Base-by-base conservation (phyloP, 2,329 filamentous ascomycete genomes). In the Acrodontium crateriforme region DNA sequence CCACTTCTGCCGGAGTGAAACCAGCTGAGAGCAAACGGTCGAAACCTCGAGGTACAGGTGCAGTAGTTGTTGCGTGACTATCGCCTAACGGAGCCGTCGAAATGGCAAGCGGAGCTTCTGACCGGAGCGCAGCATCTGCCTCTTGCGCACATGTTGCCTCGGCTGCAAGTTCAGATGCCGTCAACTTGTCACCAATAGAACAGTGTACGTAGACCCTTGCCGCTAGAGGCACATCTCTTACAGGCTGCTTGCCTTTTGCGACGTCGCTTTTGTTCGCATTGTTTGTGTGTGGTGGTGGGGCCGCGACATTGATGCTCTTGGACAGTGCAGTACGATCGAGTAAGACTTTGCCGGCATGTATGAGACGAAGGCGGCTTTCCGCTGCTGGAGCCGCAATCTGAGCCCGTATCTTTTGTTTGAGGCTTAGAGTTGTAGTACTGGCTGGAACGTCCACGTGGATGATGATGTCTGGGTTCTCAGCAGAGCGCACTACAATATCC, bases 321-420 rank as follows among this genome's bases (percentile, higher is more conserved):
- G 70, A 65, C 15, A 98, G 64, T 5, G 79, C 67, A 7, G 71
- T 66, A 18, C 63, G 58, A 52, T 94, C 85, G 40, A 76, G 67
- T 27, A 95, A 74, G 34, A 92, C 78, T 49, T 81, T 84, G 36
- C 89, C 89, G 27, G 81, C 72, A 53, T 93, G 75, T 52, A 95
- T 94, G 39, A 98, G 73, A 34, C 87, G 82, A 17, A 95, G 70
- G 18, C 83, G 78, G 37, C 72, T 74, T 22, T 69, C 63, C 9
- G 74, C 69, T 38, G 74, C 65, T 18, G 69, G 58, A 18, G 60
- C 47, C 5, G 75, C 65, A 13, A 94, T 70, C 24, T 78, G 68
- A 6, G 64, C 55, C 41, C 89, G 83, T 49, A 95, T 81, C 28
- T 78, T 66, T 44, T 79, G 76, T 55, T 92, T 93, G 32, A 95